A percentile compares a stretch with the other conserved stretches of the same genome.
These are phyloP conservation scores for Hypoxylon sp. DNA, from an alignment of 2,329 filamentous ascomycete genomes.

Conservation along the genomic window DNA sequence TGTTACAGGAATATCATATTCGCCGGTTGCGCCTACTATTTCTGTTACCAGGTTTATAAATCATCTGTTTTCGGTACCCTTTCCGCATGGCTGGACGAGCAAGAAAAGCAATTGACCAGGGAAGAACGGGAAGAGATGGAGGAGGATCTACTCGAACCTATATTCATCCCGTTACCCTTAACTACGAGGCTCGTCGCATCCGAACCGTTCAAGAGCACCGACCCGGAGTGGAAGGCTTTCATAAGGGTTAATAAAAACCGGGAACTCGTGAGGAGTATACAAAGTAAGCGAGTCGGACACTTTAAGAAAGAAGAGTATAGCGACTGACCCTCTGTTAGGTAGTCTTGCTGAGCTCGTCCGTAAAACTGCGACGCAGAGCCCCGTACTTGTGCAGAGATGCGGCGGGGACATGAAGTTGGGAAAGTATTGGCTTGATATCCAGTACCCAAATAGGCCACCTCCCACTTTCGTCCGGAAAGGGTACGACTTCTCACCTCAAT, in stretches of 20 bases:
- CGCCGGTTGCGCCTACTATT: constrained; percentile 54
- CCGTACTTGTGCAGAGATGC: constrained; percentile 60
- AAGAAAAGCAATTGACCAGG: constrained; percentile 60
- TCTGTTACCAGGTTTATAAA: constrained; percentile 61
- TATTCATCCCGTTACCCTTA: constrained; percentile 75
- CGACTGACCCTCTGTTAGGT: constrained; percentile 55
- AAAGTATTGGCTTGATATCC: constrained; percentile 72
- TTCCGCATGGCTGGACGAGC: constrained; percentile 59
- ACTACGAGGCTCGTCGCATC: constrained; percentile 66
- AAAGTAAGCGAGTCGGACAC: constrained; percentile 55
- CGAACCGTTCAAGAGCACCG: constrained; percentile 67
- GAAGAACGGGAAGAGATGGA: constrained; percentile 61
- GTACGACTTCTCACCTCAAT: constrained; percentile 59
- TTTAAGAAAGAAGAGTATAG: constrained; percentile 41
- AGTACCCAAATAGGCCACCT: constrained; percentile 72
- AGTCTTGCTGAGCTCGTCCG: constrained; percentile 63
- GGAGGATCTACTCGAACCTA: constrained; percentile 61
- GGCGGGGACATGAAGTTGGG: constrained; percentile 66
- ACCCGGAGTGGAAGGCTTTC: constrained; percentile 76
- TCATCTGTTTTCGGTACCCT: constrained; percentile 64
- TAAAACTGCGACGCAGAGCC: constrained; percentile 60
- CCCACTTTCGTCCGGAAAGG: constrained; percentile 72
- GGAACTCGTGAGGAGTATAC: constrained; percentile 64
- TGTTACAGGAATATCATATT: constrained; percentile 50
- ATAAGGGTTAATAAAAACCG: constrained; percentile 70